These are phyloP conservation scores for Ceratocystis eucalypticola DNA, from an alignment of 2,329 filamentous ascomycete species.

Conservation along the genomic window DNA sequence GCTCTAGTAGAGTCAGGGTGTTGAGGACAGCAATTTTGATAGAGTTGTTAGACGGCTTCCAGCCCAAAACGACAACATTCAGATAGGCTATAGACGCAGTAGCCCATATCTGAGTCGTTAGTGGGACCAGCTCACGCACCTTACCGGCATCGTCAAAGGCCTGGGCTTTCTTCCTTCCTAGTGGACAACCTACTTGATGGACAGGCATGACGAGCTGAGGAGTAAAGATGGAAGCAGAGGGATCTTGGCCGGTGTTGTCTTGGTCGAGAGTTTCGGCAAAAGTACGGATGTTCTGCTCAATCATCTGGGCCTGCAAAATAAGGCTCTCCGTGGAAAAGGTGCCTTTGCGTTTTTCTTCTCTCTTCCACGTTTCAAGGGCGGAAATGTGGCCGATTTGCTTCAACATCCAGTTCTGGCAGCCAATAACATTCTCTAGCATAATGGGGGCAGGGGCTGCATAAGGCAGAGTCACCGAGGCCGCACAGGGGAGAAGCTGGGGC, in stretches of 20 bases:
- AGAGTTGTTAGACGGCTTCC: conserved; percentile 35
- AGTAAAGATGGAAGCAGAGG: conserved; percentile 2
- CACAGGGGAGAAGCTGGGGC: conserved; percentile 27
- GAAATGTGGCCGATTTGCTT: conserved; percentile 41
- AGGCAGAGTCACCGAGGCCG: conserved; percentile 14
- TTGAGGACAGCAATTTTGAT: conserved; percentile 27
- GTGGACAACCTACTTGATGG: conserved; percentile 18
- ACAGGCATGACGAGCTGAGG: conserved; percentile 16
- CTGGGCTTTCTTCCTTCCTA: conserved; percentile 10
- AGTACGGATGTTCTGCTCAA: conserved; percentile 29
- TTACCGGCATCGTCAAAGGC: conserved; percentile 17
- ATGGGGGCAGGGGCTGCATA: conserved; percentile 24
- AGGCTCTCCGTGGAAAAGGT: conserved; percentile 35
- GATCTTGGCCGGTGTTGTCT: conserved; percentile 7
- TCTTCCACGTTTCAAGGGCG: conserved; percentile 42
- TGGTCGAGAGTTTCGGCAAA: conserved; percentile 25
- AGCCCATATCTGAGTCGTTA: conserved; percentile 33
- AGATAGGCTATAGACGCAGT: conserved; percentile 37
- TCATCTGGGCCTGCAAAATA: conserved; percentile 31
- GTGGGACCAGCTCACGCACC: conserved; percentile 16
- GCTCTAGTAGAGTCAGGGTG: conserved; percentile 24
- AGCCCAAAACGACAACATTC: conserved; percentile 36
- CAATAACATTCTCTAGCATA: conserved; percentile 38
- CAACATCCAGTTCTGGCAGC: conserved; percentile 44
- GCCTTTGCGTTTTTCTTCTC: conserved; percentile 31